These are phyloP conservation scores for Aleurites moluccanus DNA, from an alignment of 441 rosid species.

Conservation along the genomic window DNA sequence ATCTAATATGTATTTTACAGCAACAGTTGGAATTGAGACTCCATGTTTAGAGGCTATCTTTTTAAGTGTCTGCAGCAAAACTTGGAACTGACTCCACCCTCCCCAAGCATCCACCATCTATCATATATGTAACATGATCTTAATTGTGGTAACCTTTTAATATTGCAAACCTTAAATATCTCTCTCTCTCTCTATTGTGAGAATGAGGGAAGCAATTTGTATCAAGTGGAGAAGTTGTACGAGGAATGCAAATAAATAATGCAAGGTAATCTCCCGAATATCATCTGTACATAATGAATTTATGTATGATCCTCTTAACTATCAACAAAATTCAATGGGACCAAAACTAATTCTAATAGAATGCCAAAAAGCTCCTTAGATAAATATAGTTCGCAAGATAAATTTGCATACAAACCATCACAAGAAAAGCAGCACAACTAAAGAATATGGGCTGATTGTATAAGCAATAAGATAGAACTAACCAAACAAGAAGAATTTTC, in stretches of 20 bases:
- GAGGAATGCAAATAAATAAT: not conserved
- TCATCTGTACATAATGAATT: not conserved
- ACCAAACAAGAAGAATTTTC: too few relatives aligned
- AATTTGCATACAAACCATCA: not conserved
- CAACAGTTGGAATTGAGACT: conserved; percentile 85
- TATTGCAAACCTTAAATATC: too few relatives aligned
- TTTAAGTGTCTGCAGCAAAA: conserved; percentile 68
- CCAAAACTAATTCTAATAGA: too few relatives aligned
- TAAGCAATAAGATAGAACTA: too few relatives aligned
- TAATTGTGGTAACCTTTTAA: not conserved
- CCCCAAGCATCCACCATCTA: conserved; percentile 99
- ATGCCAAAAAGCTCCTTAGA: not conserved
- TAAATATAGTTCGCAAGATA: not conserved
- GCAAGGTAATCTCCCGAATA: not conserved
- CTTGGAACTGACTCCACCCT: conserved; percentile 91
- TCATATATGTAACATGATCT: conserved; percentile 17
- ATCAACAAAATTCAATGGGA: not conserved
- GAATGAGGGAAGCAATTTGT: too few relatives aligned
- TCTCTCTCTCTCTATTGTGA: too few relatives aligned
- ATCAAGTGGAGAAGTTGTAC: too few relatives aligned
- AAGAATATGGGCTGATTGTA: too few relatives aligned
- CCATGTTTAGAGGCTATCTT: conserved; percentile 75
- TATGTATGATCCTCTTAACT: not conserved
- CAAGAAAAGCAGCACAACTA: not conserved
- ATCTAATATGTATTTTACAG: conserved; percentile 79